Evolutionary conservation across 2,329 filamentous ascomycete genomes (phyloP).

Genomic region (Emmonsia crescens): DNA sequence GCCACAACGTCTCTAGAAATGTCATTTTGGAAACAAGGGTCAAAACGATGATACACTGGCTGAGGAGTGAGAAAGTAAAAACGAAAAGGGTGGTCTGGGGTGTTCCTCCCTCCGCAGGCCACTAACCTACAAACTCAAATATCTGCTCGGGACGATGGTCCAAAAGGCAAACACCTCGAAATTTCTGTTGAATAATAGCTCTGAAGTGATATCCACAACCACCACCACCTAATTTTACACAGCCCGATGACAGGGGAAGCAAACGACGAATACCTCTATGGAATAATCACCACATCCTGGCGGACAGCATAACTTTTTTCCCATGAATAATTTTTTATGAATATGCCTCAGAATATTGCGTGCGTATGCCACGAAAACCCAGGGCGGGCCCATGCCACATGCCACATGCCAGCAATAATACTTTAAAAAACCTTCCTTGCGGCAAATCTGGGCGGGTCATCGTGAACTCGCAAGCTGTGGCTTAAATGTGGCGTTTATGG

Average conservation of each 20-base stretch:
- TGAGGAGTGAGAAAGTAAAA: neutral
- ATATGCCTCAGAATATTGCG: neutral
- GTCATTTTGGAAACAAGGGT: neutral
- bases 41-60: neutral
- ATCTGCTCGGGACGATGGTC: neutral
- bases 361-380: neutral
- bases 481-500: constrained; percentile 1
- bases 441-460: neutral
- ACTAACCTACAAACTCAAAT: neutral
- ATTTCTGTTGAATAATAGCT: neutral
- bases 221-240: neutral
- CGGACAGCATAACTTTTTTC: neutral
- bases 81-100: neutral
- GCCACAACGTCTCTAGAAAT: neutral
- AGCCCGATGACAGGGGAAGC: neutral
- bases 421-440: neutral
- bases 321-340: neutral
- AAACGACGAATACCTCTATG: neutral
- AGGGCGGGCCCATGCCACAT: neutral
- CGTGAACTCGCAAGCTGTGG: neutral
- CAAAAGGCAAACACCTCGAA: neutral
- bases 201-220: neutral
- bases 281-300: neutral
- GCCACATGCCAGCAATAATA: neutral
- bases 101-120: neutral